Percentiles rank a stretch among this genome's conserved stretches.
Conservation (phyloP, 257 asterid species). For the Solanum rostratum region DNA sequence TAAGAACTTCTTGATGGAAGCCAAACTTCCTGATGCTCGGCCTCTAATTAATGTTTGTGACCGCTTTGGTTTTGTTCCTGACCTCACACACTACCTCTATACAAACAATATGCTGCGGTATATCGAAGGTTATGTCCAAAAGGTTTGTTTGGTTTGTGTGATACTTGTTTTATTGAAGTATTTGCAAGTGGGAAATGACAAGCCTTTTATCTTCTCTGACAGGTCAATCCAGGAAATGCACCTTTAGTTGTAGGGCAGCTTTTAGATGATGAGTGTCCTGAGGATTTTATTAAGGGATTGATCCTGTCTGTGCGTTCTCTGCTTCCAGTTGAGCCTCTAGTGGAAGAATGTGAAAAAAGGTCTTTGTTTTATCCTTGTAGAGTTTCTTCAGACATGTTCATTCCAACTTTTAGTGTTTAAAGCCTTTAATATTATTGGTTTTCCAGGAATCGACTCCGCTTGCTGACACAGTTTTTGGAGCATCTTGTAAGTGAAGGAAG, state of each 20-base stretch:
- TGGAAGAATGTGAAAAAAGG: slow-evolving; percentile 99
- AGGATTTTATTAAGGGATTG: slow-evolving; percentile 94
- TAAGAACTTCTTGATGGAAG: slow-evolving; percentile 94
- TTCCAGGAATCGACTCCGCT: slow-evolving; percentile 95
- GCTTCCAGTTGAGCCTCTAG: slow-evolving; percentile 97
- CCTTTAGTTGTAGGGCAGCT: slow-evolving; percentile 99
- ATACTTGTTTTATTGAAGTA: neutral
- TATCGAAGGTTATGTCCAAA: slow-evolving; percentile 98
- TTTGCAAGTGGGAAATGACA: neutral
- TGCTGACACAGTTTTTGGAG: slow-evolving; percentile 96
- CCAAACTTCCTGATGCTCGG: slow-evolving; percentile 98
- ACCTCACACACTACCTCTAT: slow-evolving; percentile 91
- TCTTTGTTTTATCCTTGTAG: neutral
- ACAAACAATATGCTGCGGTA: slow-evolving; percentile 94
- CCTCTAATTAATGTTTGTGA: slow-evolving; percentile 97
- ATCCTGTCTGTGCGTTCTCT: slow-evolving; percentile 95
- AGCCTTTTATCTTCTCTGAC: slow-evolving; percentile 10
- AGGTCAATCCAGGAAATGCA: slow-evolving; percentile 99
- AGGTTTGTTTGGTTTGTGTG: slow-evolving; percentile 33
- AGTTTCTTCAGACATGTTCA: neutral
- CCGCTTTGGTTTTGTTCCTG: slow-evolving; percentile 98
- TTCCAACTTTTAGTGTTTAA: neutral
- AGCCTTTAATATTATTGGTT: slow-evolving; percentile 9
- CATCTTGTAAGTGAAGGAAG: slow-evolving; percentile 99
- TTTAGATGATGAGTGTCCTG: slow-evolving; percentile 96